Conservation (phyloP, 805 yeast genomes). For the Saturnispora hagleri region DNA sequence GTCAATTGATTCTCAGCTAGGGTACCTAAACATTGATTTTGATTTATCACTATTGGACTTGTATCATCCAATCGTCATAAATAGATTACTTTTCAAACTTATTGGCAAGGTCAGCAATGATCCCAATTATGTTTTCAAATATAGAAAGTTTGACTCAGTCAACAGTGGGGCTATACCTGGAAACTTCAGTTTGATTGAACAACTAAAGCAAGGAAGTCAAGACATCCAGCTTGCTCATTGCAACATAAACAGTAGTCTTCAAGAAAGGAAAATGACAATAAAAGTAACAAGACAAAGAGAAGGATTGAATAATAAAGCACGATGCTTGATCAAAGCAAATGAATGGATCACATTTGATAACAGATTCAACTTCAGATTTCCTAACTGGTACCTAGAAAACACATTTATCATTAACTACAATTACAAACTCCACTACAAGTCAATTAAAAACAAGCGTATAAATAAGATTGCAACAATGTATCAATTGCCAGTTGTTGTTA, state of each 20-base stretch:
- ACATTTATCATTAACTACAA: conserved; percentile 1
- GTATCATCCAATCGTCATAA: conserved; percentile 18
- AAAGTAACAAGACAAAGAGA: conserved; percentile 1
- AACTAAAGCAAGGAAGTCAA: not conserved
- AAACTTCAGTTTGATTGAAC: not conserved
- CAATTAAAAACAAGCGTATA: not conserved
- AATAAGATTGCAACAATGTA: conserved; percentile 2
- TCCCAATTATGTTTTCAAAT: conserved; percentile 3
- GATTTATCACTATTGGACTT: conserved; percentile 13
- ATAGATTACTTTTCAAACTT: conserved; percentile 21
- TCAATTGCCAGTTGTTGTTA: conserved; percentile 3
- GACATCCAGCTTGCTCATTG: not conserved
- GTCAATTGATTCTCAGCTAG: not conserved
- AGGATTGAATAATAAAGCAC: not conserved
- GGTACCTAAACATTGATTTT: conserved; percentile 15
- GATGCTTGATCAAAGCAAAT: not conserved
- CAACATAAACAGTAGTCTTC: not conserved
- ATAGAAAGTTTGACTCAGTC: conserved; percentile 9
- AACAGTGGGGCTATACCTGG: not conserved
- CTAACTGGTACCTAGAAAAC: not conserved
- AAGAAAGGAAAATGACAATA: not conserved
- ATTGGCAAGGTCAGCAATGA: conserved; percentile 10
- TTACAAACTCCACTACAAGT: conserved; percentile 1
- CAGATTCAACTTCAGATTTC: conserved; percentile 2
- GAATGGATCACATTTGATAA: conserved; percentile 4